A percentile compares a stretch with the other conserved stretches of the same genome.
These are phyloP conservation scores for Paramecium sexaurelia DNA, from an alignment of 73 alveolate species.

Conservation along the genomic window DNA sequence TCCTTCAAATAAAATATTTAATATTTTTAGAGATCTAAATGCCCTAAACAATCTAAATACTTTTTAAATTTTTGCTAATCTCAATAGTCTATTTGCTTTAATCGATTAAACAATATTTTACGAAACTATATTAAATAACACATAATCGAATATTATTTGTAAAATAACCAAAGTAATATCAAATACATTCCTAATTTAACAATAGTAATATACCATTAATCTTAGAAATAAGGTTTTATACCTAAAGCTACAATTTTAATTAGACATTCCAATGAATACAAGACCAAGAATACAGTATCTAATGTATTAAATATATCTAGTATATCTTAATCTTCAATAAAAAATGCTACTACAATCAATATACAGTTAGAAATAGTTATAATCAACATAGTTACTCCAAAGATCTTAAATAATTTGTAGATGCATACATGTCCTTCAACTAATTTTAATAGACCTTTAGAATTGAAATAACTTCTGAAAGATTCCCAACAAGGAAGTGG, in stretches of 20 bases:
- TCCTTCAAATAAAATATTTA: slow-evolving; percentile 35
- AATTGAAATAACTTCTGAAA: not conserved
- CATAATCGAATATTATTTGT: not conserved
- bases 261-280: not conserved
- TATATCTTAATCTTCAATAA: slow-evolving; percentile 5
- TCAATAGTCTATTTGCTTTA: slow-evolving; percentile 58
- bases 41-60: slow-evolving; percentile 66
- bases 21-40: slow-evolving; percentile 47
- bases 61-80: slow-evolving; percentile 58
- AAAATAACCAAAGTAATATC: not conserved
- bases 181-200: not conserved
- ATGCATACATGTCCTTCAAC: not conserved
- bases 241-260: slow-evolving; percentile 8
- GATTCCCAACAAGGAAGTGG: slow-evolving; percentile 9
- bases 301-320: not conserved
- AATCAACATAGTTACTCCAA: not conserved
- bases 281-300: not conserved
- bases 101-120: slow-evolving; percentile 2
- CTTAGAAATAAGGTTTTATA: not conserved
- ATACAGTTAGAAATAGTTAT: not conserved
- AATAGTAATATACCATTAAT: not conserved
- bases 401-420: not conserved
- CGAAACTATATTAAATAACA: no score
- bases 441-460: not conserved
- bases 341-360: not conserved